Percentiles rank a stretch among this genome's conserved stretches.
Evolutionary conservation across 495 filamentous ascomycete species (phyloP).

Genomic region (Peziza echinospora): DNA sequence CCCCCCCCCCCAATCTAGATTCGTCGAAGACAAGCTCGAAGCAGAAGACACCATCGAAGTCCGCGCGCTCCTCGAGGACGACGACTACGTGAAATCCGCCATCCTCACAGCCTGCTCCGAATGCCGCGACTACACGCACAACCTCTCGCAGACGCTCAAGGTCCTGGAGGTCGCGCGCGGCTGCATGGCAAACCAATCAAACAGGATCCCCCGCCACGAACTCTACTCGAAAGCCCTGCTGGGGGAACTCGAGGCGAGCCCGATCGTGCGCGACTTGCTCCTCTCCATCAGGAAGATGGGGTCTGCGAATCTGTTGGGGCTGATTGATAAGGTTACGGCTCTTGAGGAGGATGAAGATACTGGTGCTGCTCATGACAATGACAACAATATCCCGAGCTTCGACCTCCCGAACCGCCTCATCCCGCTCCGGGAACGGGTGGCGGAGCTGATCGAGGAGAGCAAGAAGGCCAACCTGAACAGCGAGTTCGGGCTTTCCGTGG

Average conservation of each 20-base stretch:
- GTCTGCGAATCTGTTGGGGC: constrained; percentile 21
- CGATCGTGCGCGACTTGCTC: constrained; percentile 32
- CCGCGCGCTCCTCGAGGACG: constrained; percentile 30
- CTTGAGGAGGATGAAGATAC: constrained; percentile 15
- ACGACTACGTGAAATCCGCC: constrained; percentile 26
- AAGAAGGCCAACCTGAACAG: constrained; percentile 29
- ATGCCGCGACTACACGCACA: constrained; percentile 24
- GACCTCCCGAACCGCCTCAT: constrained; percentile 18
- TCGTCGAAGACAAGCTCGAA: constrained; percentile 20
- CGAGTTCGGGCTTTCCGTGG: constrained; percentile 38
- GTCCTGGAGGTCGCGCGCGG: constrained; percentile 27
- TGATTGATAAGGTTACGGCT: constrained; percentile 12
- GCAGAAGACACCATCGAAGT: constrained; percentile 23
- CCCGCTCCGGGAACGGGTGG: constrained; percentile 20
- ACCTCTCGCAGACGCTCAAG: constrained; percentile 27
- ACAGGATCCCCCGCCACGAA: constrained; percentile 26
- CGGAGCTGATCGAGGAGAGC: constrained; percentile 22
- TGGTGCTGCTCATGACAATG: constrained; percentile 18
- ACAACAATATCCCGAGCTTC: constrained; percentile 22
- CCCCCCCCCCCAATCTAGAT: too few species aligned
- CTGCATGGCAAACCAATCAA: constrained; percentile 20
- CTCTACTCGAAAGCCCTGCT: constrained; percentile 35
- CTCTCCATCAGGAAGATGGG: constrained; percentile 28
- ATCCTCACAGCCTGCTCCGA: constrained; percentile 18
- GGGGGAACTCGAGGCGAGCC: constrained; percentile 33